Evolutionary conservation across 2,329 filamentous ascomycete genomes (phyloP), one percentile per base, ranked within the genome.

Genomic region (Aspergillus aculeatinus): DNA sequence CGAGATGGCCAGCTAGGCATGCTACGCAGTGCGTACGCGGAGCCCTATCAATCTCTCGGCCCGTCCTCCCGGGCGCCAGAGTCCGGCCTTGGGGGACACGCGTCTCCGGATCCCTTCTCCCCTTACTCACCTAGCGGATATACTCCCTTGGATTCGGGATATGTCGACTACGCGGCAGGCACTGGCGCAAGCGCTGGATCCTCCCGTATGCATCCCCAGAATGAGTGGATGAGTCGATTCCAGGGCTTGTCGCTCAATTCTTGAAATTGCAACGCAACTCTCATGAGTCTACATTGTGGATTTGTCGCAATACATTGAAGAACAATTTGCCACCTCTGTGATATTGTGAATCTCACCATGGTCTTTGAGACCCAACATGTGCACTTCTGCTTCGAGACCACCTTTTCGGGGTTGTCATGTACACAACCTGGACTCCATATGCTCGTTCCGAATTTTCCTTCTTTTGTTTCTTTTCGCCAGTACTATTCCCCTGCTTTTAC

Each of bases 171-270:
- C 59, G 54, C 66, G 49, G 66, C 59, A 56, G 67, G 60, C 58
- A 68, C 54, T 77, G 63, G 77, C 75, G 61, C 69, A 77, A 65
- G 63, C 62, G 74, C 56, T 65, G 72, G 65, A 33, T 66, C 61
- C 44, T 71, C 67, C 63, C 73, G 72, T 60, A 68, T 66, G 54
- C 76, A 73, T 60, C 73, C 66, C 25, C 76, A 69, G 16, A 74
- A 81, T 51, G 87, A 89, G 53, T 90, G 88, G 87, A 77, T 82
- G 27, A 78, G 79, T 56, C 76, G 82, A 5, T 91, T 91, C 72
- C 89, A 92, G 72, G 85, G 89, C 10, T 78, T 92, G 19, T 92
- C 89, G 2, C 82, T 92, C 63, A 89, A 89, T 70, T 84, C 85
- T 65, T 81, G 64, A 74, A 16, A n/a, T 31, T 55, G 48, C 39